Conservation (phyloP, 306 rosid genomes). For the Inga leiocalycina region DNA sequence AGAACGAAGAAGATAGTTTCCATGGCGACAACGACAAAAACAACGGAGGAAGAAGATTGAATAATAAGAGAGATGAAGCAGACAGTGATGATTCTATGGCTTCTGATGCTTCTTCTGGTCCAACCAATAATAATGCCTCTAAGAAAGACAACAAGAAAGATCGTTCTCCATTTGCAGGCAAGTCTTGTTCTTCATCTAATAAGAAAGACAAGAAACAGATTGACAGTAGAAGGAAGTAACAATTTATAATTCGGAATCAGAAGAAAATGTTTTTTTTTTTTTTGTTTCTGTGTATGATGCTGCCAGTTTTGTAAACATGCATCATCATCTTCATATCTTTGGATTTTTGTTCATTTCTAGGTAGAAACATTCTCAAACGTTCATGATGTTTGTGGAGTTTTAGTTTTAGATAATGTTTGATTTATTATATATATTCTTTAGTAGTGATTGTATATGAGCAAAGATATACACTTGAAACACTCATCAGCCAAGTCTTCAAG, state of each 20-base stretch:
- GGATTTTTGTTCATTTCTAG: conserved; percentile 40
- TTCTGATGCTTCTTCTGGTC: conserved; percentile 70
- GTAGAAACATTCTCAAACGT: conserved; percentile 31
- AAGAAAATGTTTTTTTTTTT: neutral
- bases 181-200: conserved; percentile 32
- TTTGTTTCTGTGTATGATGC: conserved; percentile 33
- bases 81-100: conserved; percentile 69
- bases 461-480: neutral
- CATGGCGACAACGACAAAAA: neutral
- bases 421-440: conserved; percentile 2
- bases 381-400: conserved; percentile 6
- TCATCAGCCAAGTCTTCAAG: neutral
- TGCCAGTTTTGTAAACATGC: conserved; percentile 39
- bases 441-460: neutral
- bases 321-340: neutral
- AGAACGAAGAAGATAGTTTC: neutral
- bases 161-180: neutral
- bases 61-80: conserved; percentile 21
- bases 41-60: neutral
- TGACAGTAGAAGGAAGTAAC: conserved; percentile 37
- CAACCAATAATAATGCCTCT: conserved; percentile 13
- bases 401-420: conserved; percentile 7
- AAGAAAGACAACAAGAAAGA: conserved; percentile 39
- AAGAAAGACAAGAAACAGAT: conserved; percentile 44
- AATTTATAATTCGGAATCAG: neutral